Evolutionary conservation across 192 early-diverging fungal species (phyloP).

Genomic region (Mortierella antarctica): DNA sequence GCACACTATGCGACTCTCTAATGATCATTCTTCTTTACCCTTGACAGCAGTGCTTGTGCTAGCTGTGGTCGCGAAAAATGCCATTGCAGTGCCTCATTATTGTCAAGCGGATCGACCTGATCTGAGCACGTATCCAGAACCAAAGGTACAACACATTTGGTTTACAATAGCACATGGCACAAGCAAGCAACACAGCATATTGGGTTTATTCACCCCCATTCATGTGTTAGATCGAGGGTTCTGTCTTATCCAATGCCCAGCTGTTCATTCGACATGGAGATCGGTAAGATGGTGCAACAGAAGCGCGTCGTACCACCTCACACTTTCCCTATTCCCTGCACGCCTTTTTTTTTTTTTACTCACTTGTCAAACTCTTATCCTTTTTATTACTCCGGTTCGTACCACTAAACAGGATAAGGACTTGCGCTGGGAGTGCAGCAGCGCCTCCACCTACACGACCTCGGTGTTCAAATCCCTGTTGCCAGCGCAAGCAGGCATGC

Average conservation of each 20-base stretch:
- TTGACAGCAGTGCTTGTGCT: no score
- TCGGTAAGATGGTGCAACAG: conserved; percentile 1
- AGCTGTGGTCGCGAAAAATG: no score
- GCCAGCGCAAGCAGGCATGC: no score
- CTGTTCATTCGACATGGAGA: conserved; percentile 29
- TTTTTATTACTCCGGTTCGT: not conserved
- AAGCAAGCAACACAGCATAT: not conserved
- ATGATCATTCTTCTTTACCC: no score
- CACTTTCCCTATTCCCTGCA: not conserved
- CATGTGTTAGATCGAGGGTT: conserved; percentile 3
- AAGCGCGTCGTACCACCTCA: not conserved
- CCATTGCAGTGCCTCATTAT: not conserved
- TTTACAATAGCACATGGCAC: not conserved
- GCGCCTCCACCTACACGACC: not conserved
- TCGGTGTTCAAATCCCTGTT: not conserved
- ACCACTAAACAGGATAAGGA: conserved; percentile 1
- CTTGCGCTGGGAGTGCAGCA: conserved; percentile 5
- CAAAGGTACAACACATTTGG: not conserved
- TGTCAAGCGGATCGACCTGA: conserved; percentile 8
- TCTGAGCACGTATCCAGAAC: conserved; percentile 5
- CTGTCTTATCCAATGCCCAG: conserved; percentile 15
- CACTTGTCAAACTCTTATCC: not conserved
- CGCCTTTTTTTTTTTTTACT: not conserved
- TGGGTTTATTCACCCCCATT: not conserved
- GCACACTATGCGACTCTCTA: no score